These are phyloP conservation scores for Fusarium bulbicola DNA, from an alignment of 2,329 filamentous ascomycete species.

Conservation along the genomic window DNA sequence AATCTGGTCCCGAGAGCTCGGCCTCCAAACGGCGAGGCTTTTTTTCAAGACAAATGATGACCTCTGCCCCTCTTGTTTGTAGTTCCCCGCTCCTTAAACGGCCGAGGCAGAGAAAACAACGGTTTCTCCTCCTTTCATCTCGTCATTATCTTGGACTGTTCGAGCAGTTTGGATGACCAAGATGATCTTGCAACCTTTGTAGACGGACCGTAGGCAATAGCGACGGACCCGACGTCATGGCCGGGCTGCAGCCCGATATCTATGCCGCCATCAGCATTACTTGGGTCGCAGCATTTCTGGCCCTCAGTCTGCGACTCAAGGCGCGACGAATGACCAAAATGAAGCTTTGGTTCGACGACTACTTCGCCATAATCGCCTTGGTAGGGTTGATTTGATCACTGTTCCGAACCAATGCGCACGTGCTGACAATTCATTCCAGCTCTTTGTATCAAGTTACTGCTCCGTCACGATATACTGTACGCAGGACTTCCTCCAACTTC, in stretches of 20 bases:
- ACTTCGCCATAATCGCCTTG: constrained; percentile 29
- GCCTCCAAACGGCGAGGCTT: background rate
- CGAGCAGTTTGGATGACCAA: background rate
- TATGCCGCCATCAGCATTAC: constrained; percentile 34
- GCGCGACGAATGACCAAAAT: constrained; percentile 35
- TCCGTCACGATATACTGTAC: constrained; percentile 25
- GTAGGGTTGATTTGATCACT: background rate
- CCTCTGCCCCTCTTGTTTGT: background rate
- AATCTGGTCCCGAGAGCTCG: background rate
- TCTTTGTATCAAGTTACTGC: constrained; percentile 13
- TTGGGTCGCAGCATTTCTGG: constrained; percentile 24
- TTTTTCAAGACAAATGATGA: background rate
- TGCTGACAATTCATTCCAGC: background rate
- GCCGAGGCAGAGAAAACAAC: background rate
- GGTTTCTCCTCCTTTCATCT: background rate
- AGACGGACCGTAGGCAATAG: background rate
- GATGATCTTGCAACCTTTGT: background rate
- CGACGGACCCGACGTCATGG: constrained; percentile 18
- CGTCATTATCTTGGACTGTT: background rate
- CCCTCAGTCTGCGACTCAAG: constrained; percentile 25
- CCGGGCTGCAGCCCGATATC: constrained; percentile 32
- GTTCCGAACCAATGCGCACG: background rate
- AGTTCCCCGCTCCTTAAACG: background rate
- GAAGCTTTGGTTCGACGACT: constrained; percentile 39
- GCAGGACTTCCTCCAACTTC: no score